Evolutionary conservation across 257 asterid species (phyloP).

Genomic region (Fraxinus americana): DNA sequence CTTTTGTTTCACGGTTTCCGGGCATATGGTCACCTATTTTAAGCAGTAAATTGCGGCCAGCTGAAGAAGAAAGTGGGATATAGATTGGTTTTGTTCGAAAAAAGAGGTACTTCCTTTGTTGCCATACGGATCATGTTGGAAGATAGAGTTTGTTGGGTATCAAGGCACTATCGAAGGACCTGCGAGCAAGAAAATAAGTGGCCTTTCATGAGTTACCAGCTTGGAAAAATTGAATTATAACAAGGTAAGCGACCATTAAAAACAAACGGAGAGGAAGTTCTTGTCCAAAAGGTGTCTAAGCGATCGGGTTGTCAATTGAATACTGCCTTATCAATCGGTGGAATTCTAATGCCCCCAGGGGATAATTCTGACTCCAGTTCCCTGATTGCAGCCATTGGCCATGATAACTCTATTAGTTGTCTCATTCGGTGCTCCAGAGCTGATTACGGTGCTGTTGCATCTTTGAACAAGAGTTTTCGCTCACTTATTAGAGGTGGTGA

Average conservation of each 20-base stretch:
- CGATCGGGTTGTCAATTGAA: conserved; percentile 35
- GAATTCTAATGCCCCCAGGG: conserved; percentile 28
- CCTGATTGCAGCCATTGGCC: conserved; percentile 72
- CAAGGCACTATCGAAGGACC: conserved; percentile 60
- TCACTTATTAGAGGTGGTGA: conserved; percentile 72
- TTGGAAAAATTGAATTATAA: conserved; percentile 49
- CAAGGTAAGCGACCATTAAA: conserved; percentile 61
- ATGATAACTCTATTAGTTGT: conserved; percentile 80
- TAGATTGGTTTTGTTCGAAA: conserved; percentile 22
- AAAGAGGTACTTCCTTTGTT: conserved; percentile 32
- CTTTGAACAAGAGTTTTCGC: conserved; percentile 68
- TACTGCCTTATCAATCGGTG: conserved; percentile 35
- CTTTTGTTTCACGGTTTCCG: conserved; percentile 13
- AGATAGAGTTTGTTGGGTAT: conserved; percentile 67
- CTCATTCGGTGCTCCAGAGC: conserved; percentile 78
- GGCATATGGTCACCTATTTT: conserved; percentile 27
- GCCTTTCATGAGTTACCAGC: conserved; percentile 56
- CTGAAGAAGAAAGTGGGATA: conserved; percentile 29
- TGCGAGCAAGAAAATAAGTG: conserved; percentile 61
- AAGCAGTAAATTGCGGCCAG: conserved; percentile 31
- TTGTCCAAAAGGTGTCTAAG: conserved; percentile 47
- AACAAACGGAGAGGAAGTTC: conserved; percentile 43
- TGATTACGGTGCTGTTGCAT: conserved; percentile 84
- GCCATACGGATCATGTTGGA: conserved; percentile 67
- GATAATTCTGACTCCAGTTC: conserved; percentile 63